phyloP scores from a whole-genome alignment of 495 filamentous ascomycete genomes.

The Platismatia glauca region DNA sequence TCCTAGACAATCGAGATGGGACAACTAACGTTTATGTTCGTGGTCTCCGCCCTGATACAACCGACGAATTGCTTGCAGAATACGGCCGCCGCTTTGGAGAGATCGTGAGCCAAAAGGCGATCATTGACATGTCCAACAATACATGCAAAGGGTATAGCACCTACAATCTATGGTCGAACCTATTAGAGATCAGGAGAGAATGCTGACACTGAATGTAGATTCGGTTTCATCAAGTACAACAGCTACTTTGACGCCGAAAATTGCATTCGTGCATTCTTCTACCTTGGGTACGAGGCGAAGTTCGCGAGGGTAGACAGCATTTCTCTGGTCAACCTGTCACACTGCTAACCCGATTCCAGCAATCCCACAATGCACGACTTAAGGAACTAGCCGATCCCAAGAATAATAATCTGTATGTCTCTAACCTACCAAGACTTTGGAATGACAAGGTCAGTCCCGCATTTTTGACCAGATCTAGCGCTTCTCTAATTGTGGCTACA shows the following conservation, averaged over 20 bases:
- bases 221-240: constrained; percentile 91
- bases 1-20: constrained; percentile 76
- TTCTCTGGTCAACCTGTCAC: neutral
- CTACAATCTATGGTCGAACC: neutral
- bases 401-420: constrained; percentile 95
- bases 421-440: constrained; percentile 83
- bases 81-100: constrained; percentile 83
- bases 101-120: constrained; percentile 91
- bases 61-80: constrained; percentile 74
- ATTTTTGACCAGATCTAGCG: neutral
- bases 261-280: constrained; percentile 93
- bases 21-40: constrained; percentile 97
- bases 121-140: constrained; percentile 84
- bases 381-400: constrained; percentile 77
- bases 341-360: constrained; percentile 41
- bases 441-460: constrained; percentile 64
- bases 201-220: constrained; percentile 43
- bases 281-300: constrained; percentile 89
- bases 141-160: constrained; percentile 82
- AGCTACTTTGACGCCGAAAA: constrained; percentile 81
- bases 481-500: constrained; percentile 4
- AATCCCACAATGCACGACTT: constrained; percentile 92
- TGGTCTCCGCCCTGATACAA: constrained; percentile 86
- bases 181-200: constrained; percentile 16
- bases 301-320: constrained; percentile 68